Evolutionary conservation across 306 rosid species (phyloP), one percentile per base, ranked within the genome.

Genomic region (Rosa persica): DNA sequence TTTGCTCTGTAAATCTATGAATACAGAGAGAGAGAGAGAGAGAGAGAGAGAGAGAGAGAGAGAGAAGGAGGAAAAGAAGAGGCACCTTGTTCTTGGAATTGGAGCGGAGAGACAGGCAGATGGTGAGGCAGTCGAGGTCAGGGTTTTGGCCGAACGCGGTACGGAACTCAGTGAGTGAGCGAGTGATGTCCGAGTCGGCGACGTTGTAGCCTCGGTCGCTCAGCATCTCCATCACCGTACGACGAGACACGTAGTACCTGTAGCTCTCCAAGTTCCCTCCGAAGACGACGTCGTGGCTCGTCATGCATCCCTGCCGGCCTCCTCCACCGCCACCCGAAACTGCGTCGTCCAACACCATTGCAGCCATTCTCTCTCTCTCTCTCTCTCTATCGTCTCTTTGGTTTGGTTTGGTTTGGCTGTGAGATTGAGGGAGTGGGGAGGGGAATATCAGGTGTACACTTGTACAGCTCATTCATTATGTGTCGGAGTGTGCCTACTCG

Each of bases 171-270:
- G 40, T 2, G n/a, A 87, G 82, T 0, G 93, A 70, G 34, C 72
- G 79, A 72, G 81, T 46, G 25, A 89, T 79, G 17, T 87, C 86
- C 0, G 81, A 44, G 27, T 67, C 68, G 2, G 80, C 48, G 23
- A 89, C 90, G n/a, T 49, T 79, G 79, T 85, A 89, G 69, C 93
- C 88, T 64, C 90, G 81, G 57, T 85, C 93, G 1, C 6, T 51
- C 5, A 89, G 89, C 93, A 89, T 87, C 22, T 89, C 90, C 54
- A 76, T 10, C 25, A 75, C 72, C 22, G 89, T 89, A 47, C 46
- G 74, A 15, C 85, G 83, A 12, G 73, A 72, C 38, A 67, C 25
- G 67, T 46, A 89, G 85, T 74, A 87, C 5, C 90, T 79, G 20
- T 22, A 38, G 74, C 90, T 85, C 77, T 81, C 89, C 22, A 79